A percentile compares a stretch with the other conserved stretches of the same genome.
These are phyloP conservation scores for Choiromyces venosus DNA, from an alignment of 495 filamentous ascomycete species.

Conservation along the genomic window DNA sequence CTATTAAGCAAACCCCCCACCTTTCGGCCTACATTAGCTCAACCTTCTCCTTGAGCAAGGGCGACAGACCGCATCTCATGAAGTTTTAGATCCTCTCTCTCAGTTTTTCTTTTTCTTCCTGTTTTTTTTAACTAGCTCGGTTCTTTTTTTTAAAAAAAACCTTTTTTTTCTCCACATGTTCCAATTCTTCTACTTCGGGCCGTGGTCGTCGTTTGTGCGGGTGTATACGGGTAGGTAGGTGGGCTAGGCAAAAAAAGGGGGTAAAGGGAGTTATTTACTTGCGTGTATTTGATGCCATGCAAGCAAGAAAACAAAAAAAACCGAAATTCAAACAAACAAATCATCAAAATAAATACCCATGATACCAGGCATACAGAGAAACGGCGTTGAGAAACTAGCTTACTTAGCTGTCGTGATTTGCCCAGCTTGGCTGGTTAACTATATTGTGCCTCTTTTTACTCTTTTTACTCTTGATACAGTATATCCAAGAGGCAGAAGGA, in stretches of 20 bases:
- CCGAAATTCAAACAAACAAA: neutral
- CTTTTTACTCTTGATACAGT: neutral
- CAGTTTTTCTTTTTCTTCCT: neutral
- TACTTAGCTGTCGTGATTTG: neutral
- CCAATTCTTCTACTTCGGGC: neutral
- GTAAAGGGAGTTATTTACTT: neutral
- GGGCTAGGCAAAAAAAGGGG: neutral
- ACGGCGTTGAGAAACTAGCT: neutral
- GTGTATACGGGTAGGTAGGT: neutral
- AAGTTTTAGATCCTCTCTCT: conserved; percentile 59
- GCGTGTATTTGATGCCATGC: neutral
- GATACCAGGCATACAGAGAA: neutral
- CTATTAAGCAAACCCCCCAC: conserved; percentile 91
- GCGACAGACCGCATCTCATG: conserved; percentile 98
- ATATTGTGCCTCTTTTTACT: neutral
- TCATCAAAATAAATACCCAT: neutral
- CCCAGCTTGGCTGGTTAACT: neutral
- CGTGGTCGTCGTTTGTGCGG: neutral
- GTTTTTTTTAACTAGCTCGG: neutral
- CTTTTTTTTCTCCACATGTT: neutral
- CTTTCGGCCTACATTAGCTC: conserved; percentile 83
- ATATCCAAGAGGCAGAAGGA: too few species aligned
- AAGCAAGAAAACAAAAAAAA: neutral
- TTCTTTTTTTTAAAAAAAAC: neutral
- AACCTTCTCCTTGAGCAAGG: conserved; percentile 93